Percentiles rank a stretch among this genome's conserved stretches.
Conservation (phyloP, 192 early-diverging fungal species). For the Hyaloraphidium curvatum region DNA sequence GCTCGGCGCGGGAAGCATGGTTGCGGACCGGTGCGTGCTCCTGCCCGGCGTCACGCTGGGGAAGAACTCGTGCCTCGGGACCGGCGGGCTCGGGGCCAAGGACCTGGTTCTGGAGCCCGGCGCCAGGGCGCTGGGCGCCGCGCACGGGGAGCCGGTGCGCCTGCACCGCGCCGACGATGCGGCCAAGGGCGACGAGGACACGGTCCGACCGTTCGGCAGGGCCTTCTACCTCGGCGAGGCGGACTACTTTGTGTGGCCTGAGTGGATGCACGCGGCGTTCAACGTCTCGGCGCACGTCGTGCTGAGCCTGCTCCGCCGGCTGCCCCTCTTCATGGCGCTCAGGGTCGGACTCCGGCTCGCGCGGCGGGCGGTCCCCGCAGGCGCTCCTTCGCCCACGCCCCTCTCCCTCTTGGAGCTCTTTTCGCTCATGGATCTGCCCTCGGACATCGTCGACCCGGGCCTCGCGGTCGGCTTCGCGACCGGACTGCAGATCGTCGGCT, state of each 20-base stretch:
- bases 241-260: conserved; percentile 12
- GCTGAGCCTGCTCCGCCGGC: no score
- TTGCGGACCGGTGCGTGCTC: conserved; percentile 18
- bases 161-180: conserved; percentile 10
- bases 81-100: conserved; percentile 15
- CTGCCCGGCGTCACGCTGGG: conserved; percentile 19
- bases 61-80: conserved; percentile 18
- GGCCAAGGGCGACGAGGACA: conserved; percentile 1
- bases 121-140: conserved; percentile 18
- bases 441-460: no score
- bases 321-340: no score
- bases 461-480: conserved; percentile 6
- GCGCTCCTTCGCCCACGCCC: no score
- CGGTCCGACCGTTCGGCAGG: conserved; percentile 21
- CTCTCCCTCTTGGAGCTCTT: no score
- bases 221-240: conserved; percentile 23
- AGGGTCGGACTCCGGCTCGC: no score
- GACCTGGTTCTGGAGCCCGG: conserved; percentile 10
- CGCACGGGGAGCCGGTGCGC: conserved; percentile 15
- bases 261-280: no score
- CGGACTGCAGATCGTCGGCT: no score
- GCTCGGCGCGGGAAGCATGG: conserved; percentile 20
- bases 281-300: no score
- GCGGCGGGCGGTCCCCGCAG: no score
- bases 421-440: no score